Conservation (phyloP, 306 rosid genomes). For the Abrus pulchellus region DNA sequence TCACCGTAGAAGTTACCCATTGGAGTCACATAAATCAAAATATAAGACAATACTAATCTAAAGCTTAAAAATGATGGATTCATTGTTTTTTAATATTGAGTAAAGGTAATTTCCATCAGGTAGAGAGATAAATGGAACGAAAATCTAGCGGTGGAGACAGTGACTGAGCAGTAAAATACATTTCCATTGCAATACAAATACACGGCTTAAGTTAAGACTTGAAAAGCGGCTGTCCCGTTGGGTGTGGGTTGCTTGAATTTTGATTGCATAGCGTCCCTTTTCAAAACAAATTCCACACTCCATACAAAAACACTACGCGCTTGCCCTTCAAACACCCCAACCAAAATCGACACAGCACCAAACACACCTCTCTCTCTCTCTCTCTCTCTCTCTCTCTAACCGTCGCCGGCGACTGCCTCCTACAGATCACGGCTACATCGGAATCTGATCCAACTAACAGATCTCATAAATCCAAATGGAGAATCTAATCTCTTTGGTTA, state of each 20-base stretch:
- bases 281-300: constrained; percentile 44
- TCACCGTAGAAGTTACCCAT: no score
- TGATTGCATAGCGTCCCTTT: background rate
- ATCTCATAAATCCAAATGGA: constrained; percentile 66
- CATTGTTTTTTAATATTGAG: background rate
- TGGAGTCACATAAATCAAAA: no score
- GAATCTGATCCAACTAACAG: constrained; percentile 14
- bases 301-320: constrained; percentile 33
- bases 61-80: no score
- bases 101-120: background rate
- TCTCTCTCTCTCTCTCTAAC: constrained; percentile 30
- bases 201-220: no score
- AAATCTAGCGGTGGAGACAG: constrained; percentile 29
- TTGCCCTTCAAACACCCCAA: constrained; percentile 26
- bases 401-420: constrained; percentile 20
- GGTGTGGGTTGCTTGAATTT: constrained; percentile 31
- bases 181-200: background rate
- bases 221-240: constrained; percentile 36
- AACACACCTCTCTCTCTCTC: background rate
- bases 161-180: background rate
- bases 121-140: constrained; percentile 11
- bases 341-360: constrained; percentile 42
- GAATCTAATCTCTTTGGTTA: constrained; percentile 80
- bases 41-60: no score
- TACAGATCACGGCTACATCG: constrained; percentile 24